Conservation (phyloP, 2,329 filamentous ascomycete species). For the Penicillium sp. region DNA sequence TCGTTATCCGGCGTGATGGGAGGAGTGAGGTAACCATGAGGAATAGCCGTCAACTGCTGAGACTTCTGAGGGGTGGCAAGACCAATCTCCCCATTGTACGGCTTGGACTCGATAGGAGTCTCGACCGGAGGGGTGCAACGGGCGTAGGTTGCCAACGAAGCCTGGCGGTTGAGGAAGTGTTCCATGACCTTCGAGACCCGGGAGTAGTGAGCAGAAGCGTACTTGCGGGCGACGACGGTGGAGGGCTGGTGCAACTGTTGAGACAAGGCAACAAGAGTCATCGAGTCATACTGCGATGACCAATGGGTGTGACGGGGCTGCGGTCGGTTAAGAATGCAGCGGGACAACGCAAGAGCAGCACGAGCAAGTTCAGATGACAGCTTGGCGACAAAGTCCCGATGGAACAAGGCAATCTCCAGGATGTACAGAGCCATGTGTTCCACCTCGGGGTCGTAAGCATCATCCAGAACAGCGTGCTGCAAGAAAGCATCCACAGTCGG, state of each 20-base stretch:
- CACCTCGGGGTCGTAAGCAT: constrained; percentile 74
- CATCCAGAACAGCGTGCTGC: constrained; percentile 78
- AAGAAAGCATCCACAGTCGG: constrained; percentile 94
- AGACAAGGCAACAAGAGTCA: constrained; percentile 59
- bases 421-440: constrained; percentile 95
- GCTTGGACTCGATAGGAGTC: constrained; percentile 38
- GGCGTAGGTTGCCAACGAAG: constrained; percentile 52
- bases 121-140: constrained; percentile 45
- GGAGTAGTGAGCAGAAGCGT: constrained; percentile 65
- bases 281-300: constrained; percentile 57
- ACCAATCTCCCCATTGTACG: constrained; percentile 44
- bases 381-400: constrained; percentile 93
- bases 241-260: constrained; percentile 68
- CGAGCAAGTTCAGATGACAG: constrained; percentile 88
- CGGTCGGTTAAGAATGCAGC: constrained; percentile 78
- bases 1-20: constrained; percentile 50
- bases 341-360: constrained; percentile 78
- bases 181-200: constrained; percentile 65
- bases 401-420: constrained; percentile 90
- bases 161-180: constrained; percentile 65
- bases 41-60: constrained; percentile 34
- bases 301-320: constrained; percentile 76
- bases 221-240: constrained; percentile 66
- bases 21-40: constrained; percentile 49
- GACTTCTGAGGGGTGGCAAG: constrained; percentile 46